A percentile compares a stretch with the other conserved stretches of the same genome.
Conservation (phyloP, 192 early-diverging fungal genomes). For the Coemansia sp. region DNA sequence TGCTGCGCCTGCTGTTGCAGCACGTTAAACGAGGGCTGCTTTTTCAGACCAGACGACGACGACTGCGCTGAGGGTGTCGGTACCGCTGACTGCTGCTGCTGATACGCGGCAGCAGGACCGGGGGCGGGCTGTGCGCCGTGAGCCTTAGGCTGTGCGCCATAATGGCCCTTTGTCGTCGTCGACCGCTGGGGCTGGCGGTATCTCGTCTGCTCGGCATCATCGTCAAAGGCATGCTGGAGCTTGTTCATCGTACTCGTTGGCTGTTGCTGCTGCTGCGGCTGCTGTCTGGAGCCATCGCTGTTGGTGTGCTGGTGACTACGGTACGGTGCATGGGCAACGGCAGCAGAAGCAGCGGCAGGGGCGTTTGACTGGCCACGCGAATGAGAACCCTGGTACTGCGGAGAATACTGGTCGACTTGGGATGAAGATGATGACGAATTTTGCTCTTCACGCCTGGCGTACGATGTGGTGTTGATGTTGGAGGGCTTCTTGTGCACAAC, state of each 20-base stretch:
- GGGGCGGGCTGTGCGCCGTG: slow-evolving; percentile 8
- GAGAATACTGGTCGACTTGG: slow-evolving; percentile 42
- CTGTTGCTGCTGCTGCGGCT: slow-evolving; percentile 13
- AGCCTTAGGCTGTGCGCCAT: slow-evolving; percentile 30
- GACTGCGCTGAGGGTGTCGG: background rate
- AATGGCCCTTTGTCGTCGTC: slow-evolving; percentile 40
- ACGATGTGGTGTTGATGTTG: slow-evolving; percentile 28
- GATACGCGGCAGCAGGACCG: slow-evolving; percentile 11
- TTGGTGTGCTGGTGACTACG: slow-evolving; percentile 49
- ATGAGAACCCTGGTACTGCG: slow-evolving; percentile 30
- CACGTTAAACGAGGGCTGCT: slow-evolving; percentile 21
- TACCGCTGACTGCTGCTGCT: slow-evolving; percentile 23
- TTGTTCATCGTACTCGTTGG: slow-evolving; percentile 18
- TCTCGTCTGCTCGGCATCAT: slow-evolving; percentile 46
- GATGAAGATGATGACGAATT: slow-evolving; percentile 2
- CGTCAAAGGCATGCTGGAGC: slow-evolving; percentile 43
- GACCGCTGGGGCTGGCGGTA: slow-evolving; percentile 50
- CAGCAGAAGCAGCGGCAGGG: slow-evolving; percentile 11
- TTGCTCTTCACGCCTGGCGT: slow-evolving; percentile 25
- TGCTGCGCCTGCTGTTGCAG: slow-evolving; percentile 27
- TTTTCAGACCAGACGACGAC: slow-evolving; percentile 12
- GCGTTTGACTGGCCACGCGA: slow-evolving; percentile 2
- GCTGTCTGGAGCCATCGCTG: slow-evolving; percentile 43
- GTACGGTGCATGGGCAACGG: slow-evolving; percentile 45
- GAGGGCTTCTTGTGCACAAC: slow-evolving; percentile 37